phyloP scores from a whole-genome alignment of 768 basidiomycete species.

The Boletus tomentosulus region DNA sequence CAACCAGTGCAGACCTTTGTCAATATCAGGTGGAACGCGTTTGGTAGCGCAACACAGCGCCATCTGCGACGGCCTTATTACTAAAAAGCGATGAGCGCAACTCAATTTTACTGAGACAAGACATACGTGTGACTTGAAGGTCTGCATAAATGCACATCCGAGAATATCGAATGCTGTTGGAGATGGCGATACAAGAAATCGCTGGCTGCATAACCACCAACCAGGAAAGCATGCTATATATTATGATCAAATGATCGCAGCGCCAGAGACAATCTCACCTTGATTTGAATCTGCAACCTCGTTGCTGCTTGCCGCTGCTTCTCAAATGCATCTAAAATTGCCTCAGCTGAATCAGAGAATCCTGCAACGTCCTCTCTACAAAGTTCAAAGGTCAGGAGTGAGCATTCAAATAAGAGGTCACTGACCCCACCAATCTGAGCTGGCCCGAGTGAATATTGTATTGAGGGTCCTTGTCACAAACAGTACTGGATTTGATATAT shows the following conservation, averaged over 20 bases:
- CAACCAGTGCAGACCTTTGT: no score
- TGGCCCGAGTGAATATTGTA: constrained; percentile 36
- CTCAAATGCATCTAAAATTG: constrained; percentile 32
- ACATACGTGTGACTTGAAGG: constrained; percentile 49
- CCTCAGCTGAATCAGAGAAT: constrained; percentile 42
- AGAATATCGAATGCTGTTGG: constrained; percentile 33
- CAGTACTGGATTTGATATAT: constrained; percentile 38
- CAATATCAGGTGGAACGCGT: no score
- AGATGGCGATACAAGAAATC: constrained; percentile 43
- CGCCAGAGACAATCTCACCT: background rate
- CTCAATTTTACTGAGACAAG: background rate
- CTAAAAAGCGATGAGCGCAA: constrained; percentile 16
- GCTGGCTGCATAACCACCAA: constrained; percentile 50
- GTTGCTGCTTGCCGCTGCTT: constrained; percentile 22
- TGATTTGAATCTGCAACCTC: constrained; percentile 24
- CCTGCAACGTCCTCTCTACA: constrained; percentile 33
- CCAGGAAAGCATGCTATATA: constrained; percentile 39
- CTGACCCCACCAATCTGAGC: constrained; percentile 36
- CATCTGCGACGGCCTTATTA: constrained; percentile 50
- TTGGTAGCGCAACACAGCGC: constrained; percentile 33
- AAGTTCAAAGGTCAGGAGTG: background rate
- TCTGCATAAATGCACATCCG: constrained; percentile 39
- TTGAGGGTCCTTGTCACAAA: constrained; percentile 32
- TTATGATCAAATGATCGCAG: background rate
- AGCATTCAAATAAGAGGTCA: no score